Evolutionary conservation across 164 flowering plant genomes (phyloP).

Genomic region (Sextonia rubra): DNA sequence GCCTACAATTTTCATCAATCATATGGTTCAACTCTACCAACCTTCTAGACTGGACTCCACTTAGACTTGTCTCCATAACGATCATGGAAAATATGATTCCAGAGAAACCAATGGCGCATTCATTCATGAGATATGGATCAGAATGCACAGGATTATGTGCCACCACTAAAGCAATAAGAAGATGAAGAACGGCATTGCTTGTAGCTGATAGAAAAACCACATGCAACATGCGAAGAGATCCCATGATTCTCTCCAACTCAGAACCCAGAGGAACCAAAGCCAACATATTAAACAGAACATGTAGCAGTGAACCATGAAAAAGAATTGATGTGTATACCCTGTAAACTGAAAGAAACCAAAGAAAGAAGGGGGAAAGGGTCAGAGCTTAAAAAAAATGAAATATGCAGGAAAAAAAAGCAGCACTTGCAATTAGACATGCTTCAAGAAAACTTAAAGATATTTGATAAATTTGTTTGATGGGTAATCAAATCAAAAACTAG

Average conservation of each 20-base stretch:
- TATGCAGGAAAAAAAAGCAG: not conserved
- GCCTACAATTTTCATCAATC: not conserved
- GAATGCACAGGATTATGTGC: slow-evolving; percentile 59
- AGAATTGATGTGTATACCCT: slow-evolving; percentile 73
- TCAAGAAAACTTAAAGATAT: not conserved
- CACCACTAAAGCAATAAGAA: slow-evolving; percentile 58
- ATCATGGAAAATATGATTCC: slow-evolving; percentile 95
- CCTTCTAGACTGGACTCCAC: slow-evolving; percentile 91
- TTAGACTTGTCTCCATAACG: slow-evolving; percentile 89
- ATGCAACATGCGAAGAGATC: slow-evolving; percentile 75
- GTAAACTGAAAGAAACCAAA: slow-evolving; percentile 55
- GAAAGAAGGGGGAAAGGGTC: slow-evolving; percentile 1
- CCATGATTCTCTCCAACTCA: slow-evolving; percentile 97
- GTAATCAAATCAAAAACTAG: too few species aligned
- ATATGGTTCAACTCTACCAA: slow-evolving; percentile 25
- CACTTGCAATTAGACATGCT: not conserved
- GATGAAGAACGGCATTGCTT: slow-evolving; percentile 78
- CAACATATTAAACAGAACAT: slow-evolving; percentile 93
- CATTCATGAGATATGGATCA: slow-evolving; percentile 46
- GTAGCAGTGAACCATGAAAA: slow-evolving; percentile 88
- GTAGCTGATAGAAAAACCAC: slow-evolving; percentile 62
- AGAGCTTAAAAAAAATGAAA: slow-evolving; percentile 2
- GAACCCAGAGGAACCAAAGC: slow-evolving; percentile 94
- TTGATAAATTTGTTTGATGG: not conserved
- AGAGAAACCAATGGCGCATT: slow-evolving; percentile 95